phyloP scores from a whole-genome alignment of 2,329 filamentous ascomycete genomes.

The Ceratocystis papillata region DNA sequence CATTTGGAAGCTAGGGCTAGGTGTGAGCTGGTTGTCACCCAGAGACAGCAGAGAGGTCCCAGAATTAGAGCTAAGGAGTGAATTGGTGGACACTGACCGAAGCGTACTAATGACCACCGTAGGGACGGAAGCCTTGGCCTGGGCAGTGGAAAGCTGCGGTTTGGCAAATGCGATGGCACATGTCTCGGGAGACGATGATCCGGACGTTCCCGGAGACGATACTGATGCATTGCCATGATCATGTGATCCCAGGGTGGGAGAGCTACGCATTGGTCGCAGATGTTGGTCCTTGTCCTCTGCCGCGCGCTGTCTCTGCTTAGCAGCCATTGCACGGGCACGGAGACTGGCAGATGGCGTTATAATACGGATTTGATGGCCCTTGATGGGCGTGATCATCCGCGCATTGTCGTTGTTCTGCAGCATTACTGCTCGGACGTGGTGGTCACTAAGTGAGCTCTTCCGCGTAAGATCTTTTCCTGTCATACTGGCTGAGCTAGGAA shows the following conservation, averaged over 20 bases:
- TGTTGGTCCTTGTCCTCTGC: slow-evolving; percentile 13
- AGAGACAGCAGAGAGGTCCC: slow-evolving; percentile 15
- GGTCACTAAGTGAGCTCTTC: background rate
- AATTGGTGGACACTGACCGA: slow-evolving; percentile 1
- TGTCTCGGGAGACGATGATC: slow-evolving; percentile 16
- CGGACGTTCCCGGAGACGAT: slow-evolving; percentile 18
- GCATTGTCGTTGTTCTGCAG: slow-evolving; percentile 17
- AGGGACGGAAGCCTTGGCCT: background rate
- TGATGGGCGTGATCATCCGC: slow-evolving; percentile 20
- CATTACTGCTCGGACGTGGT: background rate
- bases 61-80: slow-evolving; percentile 12
- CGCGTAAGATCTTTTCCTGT: background rate
- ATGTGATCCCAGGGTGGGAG: slow-evolving; percentile 20
- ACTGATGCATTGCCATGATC: slow-evolving; percentile 21
- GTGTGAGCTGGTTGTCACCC: slow-evolving; percentile 4
- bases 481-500: background rate
- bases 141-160: background rate
- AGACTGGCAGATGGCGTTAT: slow-evolving; percentile 12
- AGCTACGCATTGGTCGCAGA: slow-evolving; percentile 21
- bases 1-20: slow-evolving; percentile 22
- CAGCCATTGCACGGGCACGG: slow-evolving; percentile 10
- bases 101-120: slow-evolving; percentile 11
- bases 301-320: background rate
- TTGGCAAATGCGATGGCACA: background rate
- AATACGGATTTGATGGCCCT: slow-evolving; percentile 16